These are phyloP conservation scores for Colletotrichum falcatum DNA, from an alignment of 2,329 filamentous ascomycete genomes.

Conservation along the genomic window DNA sequence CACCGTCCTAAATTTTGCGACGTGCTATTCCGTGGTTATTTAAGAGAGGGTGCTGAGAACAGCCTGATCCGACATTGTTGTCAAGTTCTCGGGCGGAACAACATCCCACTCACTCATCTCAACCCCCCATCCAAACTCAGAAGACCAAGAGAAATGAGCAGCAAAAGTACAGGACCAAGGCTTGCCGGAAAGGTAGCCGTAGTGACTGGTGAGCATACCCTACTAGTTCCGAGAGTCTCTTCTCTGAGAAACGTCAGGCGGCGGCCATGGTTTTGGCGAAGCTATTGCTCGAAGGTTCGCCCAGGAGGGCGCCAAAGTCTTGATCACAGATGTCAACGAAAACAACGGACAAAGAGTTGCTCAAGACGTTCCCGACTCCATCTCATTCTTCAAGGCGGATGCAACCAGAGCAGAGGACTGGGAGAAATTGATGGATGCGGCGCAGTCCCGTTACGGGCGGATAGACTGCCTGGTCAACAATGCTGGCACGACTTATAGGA, in stretches of 20 bases:
- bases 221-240: no score
- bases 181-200: slow-evolving; percentile 30
- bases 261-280: slow-evolving; percentile 66
- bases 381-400: slow-evolving; percentile 58
- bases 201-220: slow-evolving; percentile 12
- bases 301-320: slow-evolving; percentile 69
- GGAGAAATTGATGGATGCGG: slow-evolving; percentile 60
- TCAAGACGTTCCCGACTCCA: slow-evolving; percentile 33
- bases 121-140: no score
- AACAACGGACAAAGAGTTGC: slow-evolving; percentile 63
- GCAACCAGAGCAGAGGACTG: slow-evolving; percentile 66
- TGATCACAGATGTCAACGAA: slow-evolving; percentile 72
- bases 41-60: not conserved
- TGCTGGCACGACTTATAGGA: slow-evolving; percentile 68
- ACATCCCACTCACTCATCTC: not conserved
- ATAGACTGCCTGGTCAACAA: slow-evolving; percentile 73
- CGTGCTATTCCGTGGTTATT: not conserved
- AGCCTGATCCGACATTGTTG: not conserved
- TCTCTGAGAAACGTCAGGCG: slow-evolving; percentile 11
- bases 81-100: not conserved
- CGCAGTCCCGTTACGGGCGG: slow-evolving; percentile 60
- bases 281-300: slow-evolving; percentile 71
- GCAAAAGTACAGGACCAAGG: slow-evolving; percentile 5
- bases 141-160: slow-evolving; percentile 7
- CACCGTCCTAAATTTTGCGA: not conserved